phyloP scores from a whole-genome alignment of 352 stramenopile genomes.

The Globisporangium nunn region DNA sequence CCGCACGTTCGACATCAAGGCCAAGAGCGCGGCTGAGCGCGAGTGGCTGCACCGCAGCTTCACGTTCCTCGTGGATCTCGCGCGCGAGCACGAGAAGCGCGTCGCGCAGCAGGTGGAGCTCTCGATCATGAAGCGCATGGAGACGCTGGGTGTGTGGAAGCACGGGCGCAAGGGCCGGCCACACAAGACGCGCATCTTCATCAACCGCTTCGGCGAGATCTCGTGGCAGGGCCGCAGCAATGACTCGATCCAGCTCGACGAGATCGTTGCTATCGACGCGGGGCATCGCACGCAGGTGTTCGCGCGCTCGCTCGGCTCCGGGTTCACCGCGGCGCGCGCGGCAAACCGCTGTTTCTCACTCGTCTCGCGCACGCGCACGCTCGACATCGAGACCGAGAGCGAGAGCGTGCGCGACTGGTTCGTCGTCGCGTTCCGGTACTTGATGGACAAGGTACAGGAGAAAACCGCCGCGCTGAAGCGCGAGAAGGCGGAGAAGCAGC shows the following conservation, averaged over 20 bases:
- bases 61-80: slow-evolving; percentile 63
- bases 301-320: slow-evolving; percentile 27
- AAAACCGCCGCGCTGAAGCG: slow-evolving; percentile 71
- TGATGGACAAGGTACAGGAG: slow-evolving; percentile 82
- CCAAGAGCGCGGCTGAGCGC: slow-evolving; percentile 52
- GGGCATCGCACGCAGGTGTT: slow-evolving; percentile 67
- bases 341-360: slow-evolving; percentile 62
- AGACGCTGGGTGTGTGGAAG: slow-evolving; percentile 63
- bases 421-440: slow-evolving; percentile 78
- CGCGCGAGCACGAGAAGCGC: slow-evolving; percentile 61
- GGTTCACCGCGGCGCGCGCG: slow-evolving; percentile 21
- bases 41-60: slow-evolving; percentile 78
- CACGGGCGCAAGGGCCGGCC: slow-evolving; percentile 66
- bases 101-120: slow-evolving; percentile 76
- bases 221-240: slow-evolving; percentile 75
- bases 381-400: slow-evolving; percentile 70
- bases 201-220: slow-evolving; percentile 80
- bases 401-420: slow-evolving; percentile 81
- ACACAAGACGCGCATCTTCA: slow-evolving; percentile 77
- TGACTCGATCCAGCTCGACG: slow-evolving; percentile 71
- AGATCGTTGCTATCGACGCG: slow-evolving; percentile 49
- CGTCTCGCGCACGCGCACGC: slow-evolving; percentile 46
- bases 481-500: slow-evolving; percentile 68
- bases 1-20: slow-evolving; percentile 72
- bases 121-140: slow-evolving; percentile 82